Base-by-base conservation (phyloP, 2,329 filamentous ascomycete genomes). In the Penicillium sp. region DNA sequence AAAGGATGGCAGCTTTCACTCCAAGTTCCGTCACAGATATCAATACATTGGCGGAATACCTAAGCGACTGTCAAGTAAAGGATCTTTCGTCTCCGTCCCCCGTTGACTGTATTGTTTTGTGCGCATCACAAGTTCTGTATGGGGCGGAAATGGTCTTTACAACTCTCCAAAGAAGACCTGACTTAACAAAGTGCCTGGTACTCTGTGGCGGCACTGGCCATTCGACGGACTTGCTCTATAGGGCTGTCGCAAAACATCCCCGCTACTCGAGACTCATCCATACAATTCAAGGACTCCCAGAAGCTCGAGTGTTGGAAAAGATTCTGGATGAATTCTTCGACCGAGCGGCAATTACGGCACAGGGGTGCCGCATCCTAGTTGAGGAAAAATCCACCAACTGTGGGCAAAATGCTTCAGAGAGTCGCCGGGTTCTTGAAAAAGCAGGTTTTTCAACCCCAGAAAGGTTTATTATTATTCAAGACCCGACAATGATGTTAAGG, bases 341-440 rank as follows among this genome's bases (percentile, higher is more conserved):
- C 52, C 66, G 68, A 34, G 21, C 62, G 3, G 24, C 52, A 1
- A 61, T 75, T 16, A 61, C 51, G 10, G 55, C 47, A 2, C 39
- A 54, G 13, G 65, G 69, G 10, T 69, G 71, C 16, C 60, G 49
- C 7, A 65, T 79, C 18, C 60, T 79, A 3, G 50, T 79, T 7
- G 78, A 80, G 53, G 72, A 77, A 40, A 54, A 68, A n/a, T 79
- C 75, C 1, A 79, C 76, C 0, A 80, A 79, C 53, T 79, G 77
- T 56, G 77, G 77, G 14, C 70, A 71, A 11, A 80, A 80, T 58
- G 77, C 77, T n/a, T n/a, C n/a, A n/a, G n/a, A 5, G 60, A 61
- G 2, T 67, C 60, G 66, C 4, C 65, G 66, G 7, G 49, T 77
- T 4, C 67, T 79, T 1, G 69, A 74, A n/a, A 52, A 45, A 3